Evolutionary conservation across 306 rosid species (phyloP).

Genomic region (Fragaria vesca): DNA sequence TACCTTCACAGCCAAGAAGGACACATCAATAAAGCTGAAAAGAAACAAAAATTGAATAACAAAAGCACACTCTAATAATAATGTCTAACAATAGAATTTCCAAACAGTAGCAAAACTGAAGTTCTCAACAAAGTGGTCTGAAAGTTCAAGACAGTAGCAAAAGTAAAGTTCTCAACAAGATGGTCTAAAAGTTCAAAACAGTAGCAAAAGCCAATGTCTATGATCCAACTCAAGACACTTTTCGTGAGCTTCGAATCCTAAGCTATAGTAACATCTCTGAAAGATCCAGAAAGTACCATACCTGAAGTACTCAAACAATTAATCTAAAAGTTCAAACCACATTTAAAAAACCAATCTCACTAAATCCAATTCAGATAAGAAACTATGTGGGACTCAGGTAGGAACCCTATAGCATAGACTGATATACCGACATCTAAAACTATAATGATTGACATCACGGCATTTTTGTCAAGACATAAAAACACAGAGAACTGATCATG

Average conservation of each 20-base stretch:
- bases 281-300: neutral
- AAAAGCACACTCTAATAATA: neutral
- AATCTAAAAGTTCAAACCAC: neutral
- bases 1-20: slow-evolving; percentile 52
- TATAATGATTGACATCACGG: neutral
- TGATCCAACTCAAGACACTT: neutral
- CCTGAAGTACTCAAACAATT: neutral
- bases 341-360: neutral
- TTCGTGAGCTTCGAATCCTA: neutral
- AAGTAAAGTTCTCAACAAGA: neutral
- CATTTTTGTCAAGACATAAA: neutral
- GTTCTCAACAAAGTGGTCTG: neutral
- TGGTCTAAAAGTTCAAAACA: neutral
- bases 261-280: neutral
- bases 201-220: neutral
- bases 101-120: neutral
- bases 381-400: neutral
- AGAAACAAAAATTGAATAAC: neutral
- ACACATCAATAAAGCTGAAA: slow-evolving; percentile 8
- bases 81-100: neutral
- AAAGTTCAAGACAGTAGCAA: neutral
- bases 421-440: neutral
- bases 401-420: neutral
- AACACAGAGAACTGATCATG: neutral
- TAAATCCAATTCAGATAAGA: neutral